These are phyloP conservation scores for Afroboletus lepidellus DNA, from an alignment of 1,284 basidiomycete genomes.

Conservation along the genomic window DNA sequence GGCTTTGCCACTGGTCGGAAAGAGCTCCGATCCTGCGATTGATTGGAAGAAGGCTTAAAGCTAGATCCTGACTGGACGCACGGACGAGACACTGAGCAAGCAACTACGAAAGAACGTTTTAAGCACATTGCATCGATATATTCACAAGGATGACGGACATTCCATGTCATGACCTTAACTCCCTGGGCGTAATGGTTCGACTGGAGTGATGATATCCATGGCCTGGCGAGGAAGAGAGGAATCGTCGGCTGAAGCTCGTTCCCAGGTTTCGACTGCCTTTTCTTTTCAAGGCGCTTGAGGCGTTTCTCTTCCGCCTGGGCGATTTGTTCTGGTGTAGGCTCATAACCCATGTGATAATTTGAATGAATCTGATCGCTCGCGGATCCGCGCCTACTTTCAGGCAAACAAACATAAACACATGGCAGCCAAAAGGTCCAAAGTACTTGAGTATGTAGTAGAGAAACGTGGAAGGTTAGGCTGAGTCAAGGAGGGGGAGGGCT, in stretches of 20 bases:
- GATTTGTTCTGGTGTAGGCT: constrained; percentile 53
- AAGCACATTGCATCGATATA: constrained; percentile 5
- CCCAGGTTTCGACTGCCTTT: constrained; percentile 12
- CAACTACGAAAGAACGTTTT: constrained; percentile 43
- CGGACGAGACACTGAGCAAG: constrained; percentile 77
- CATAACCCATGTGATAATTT: constrained; percentile 20
- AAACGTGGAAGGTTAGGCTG: no score
- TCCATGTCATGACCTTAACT: constrained; percentile 72
- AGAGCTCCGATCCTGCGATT: constrained; percentile 72
- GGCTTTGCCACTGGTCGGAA: constrained; percentile 76
- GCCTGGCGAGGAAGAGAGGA: constrained; percentile 43
- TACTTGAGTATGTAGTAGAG: no score
- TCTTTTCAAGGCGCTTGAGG: constrained; percentile 47
- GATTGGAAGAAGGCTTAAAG: constrained; percentile 1
- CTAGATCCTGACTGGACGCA: constrained; percentile 41
- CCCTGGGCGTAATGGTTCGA: constrained; percentile 17
- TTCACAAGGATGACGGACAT: constrained; percentile 50
- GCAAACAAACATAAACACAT: no score
- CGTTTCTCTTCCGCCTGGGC: constrained; percentile 48
- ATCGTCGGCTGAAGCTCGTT: background rate
- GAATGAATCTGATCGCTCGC: no score
- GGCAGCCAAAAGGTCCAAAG: no score
- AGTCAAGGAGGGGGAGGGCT: no score
- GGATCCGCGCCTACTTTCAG: no score
- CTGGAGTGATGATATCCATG: constrained; percentile 49